Evolutionary conservation across 2,329 filamentous ascomycete genomes (phyloP), one percentile per base, ranked within the genome.

Genomic region (Claviceps fusiformis): DNA sequence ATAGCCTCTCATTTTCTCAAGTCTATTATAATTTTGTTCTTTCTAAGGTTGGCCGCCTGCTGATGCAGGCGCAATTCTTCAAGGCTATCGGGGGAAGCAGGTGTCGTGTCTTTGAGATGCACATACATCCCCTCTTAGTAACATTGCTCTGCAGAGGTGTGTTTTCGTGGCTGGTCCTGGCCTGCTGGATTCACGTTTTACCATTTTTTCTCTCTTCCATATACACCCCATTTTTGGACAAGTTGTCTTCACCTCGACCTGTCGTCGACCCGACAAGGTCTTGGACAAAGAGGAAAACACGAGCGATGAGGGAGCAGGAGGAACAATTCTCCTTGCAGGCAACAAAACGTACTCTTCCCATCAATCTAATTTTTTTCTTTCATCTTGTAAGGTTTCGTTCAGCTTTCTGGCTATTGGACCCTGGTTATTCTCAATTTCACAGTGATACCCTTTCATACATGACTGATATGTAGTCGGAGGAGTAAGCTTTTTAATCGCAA

Each of bases 401-500:
- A 60, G 35, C 33, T 55, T 59, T 47, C 52, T 59, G 61, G 35
- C 33, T 54, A 59, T 59, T 61, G 58, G 2, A 10, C 59, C 55
- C 57, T 56, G 37, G 15, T 63, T 61, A 1, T 53, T 53, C 67
- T 67, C 62, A 59, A 59, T 67, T 67, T 62, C 63, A 60, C 62
- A 64, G 64, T 63, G 67, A 69, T 69, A 69, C 67, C 67, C 67
- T 62, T 60, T 67, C 1, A 10, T 13, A 29, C 37, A 17, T 41
- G 37, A 41, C 37, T 15, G 13, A 15, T 17, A 41, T 41, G 37
- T 41, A 15, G 37, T 41, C 37, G 37, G 37, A 41, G 37, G 37
- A 41, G 37, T 41, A 41, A 41, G 35, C 3, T 13, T 11, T 41
- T 41, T 41, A 11, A 3, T 10, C 2, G 3, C 9, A 37, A 37